Conservation (phyloP, 208 protist genomes). For the Leptomonas pyrrhocoris region DNA sequence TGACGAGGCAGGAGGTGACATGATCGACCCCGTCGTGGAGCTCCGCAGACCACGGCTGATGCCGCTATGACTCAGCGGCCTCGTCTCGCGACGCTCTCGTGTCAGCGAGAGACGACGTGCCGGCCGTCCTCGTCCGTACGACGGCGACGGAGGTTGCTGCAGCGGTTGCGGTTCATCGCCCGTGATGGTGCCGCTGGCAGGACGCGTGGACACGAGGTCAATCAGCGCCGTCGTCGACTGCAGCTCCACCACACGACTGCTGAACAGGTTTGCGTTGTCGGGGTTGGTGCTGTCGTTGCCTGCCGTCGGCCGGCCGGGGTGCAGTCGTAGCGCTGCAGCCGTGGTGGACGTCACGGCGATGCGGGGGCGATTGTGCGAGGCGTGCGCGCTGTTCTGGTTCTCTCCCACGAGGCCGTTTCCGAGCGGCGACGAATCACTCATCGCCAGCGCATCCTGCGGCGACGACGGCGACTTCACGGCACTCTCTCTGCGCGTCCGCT, state of each 20-base stretch:
- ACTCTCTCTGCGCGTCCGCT: conserved; percentile 18
- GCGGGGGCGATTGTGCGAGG: conserved; percentile 1
- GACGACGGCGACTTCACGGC: background rate
- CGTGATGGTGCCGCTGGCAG: background rate
- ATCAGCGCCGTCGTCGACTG: conserved; percentile 37
- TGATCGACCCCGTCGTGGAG: background rate
- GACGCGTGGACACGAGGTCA: conserved; percentile 12
- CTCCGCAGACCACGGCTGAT: background rate
- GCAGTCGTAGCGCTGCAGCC: conserved; percentile 4
- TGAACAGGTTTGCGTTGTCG: conserved; percentile 16
- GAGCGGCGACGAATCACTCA: too few species aligned
- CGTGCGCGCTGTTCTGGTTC: background rate
- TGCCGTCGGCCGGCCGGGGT: conserved; percentile 2
- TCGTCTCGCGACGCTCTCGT: background rate
- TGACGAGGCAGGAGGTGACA: background rate
- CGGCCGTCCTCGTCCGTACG: background rate
- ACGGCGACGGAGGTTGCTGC: background rate
- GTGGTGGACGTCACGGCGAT: conserved; percentile 14
- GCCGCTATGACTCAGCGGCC: background rate
- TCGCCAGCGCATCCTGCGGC: conserved; percentile 2
- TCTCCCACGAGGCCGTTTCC: too few species aligned
- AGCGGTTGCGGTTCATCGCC: conserved; percentile 6
- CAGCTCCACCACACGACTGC: conserved; percentile 34
- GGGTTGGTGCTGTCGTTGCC: conserved; percentile 7
- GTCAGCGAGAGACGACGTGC: background rate